Evolutionary conservation across 768 basidiomycete genomes (phyloP).

Genomic region (Suillus plorans): DNA sequence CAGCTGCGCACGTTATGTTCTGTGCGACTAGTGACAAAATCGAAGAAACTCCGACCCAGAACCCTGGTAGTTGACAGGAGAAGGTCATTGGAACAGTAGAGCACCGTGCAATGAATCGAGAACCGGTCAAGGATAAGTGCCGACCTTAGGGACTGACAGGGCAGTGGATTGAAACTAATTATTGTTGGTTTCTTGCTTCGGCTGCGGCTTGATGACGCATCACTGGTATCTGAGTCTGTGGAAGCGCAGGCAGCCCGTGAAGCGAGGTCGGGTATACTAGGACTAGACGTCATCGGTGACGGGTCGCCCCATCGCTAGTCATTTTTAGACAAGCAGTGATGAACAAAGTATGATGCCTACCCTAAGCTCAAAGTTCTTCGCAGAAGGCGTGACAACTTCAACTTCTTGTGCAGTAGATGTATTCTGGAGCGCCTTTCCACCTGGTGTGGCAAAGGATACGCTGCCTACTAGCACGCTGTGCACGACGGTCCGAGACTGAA

Average conservation of each 20-base stretch:
- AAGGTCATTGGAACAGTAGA: conserved; percentile 75
- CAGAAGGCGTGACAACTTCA: conserved; percentile 64
- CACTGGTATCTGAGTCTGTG: neutral
- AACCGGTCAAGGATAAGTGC: conserved; percentile 85
- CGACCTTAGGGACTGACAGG: conserved; percentile 69
- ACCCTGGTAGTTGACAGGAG: conserved; percentile 58
- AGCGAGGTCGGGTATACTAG: conserved; percentile 30
- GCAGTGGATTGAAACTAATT: conserved; percentile 61
- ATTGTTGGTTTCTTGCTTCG: conserved; percentile 12
- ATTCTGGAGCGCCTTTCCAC: conserved; percentile 74
- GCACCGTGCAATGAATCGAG: conserved; percentile 58
- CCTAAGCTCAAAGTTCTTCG: conserved; percentile 52
- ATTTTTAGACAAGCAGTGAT: conserved; percentile 9
- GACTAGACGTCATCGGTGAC: conserved; percentile 58
- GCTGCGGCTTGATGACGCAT: conserved; percentile 6
- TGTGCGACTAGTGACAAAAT: conserved; percentile 66
- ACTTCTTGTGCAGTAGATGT: conserved; percentile 84
- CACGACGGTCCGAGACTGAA: conserved; percentile 61
- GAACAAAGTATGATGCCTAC: conserved; percentile 32
- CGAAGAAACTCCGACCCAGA: conserved; percentile 69
- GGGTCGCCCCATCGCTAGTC: conserved; percentile 68
- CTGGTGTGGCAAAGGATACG: conserved; percentile 74
- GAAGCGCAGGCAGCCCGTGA: conserved; percentile 1
- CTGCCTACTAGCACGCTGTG: conserved; percentile 76
- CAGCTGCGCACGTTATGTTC: conserved; percentile 67